Evolutionary conservation across 495 filamentous ascomycete genomes (phyloP).

Genomic region (Penicillium cataractarum): DNA sequence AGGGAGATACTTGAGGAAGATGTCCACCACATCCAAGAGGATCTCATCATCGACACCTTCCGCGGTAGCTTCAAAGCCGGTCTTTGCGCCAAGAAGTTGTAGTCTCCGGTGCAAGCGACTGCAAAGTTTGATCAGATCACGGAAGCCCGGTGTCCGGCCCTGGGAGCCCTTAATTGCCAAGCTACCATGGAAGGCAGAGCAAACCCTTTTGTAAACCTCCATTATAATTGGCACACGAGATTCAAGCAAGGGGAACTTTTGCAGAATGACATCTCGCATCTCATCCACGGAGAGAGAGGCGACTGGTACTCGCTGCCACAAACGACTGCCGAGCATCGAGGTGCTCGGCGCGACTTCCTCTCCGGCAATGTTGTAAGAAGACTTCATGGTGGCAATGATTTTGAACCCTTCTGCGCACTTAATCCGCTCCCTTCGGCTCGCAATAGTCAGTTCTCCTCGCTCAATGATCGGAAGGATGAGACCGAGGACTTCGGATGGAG

Average conservation of each 20-base stretch:
- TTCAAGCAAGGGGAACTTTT: slow-evolving; percentile 68
- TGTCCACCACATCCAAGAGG: slow-evolving; percentile 87
- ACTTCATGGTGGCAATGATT: slow-evolving; percentile 89
- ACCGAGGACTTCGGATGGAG: slow-evolving; percentile 93
- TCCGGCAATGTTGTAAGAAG: slow-evolving; percentile 69
- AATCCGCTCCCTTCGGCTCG: slow-evolving; percentile 82
- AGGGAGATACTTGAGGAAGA: slow-evolving; percentile 81
- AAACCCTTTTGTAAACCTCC: slow-evolving; percentile 71
- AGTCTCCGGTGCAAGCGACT: slow-evolving; percentile 67
- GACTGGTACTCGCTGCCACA: slow-evolving; percentile 78
- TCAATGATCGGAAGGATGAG: slow-evolving; percentile 90
- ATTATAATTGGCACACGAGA: slow-evolving; percentile 72
- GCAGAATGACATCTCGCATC: slow-evolving; percentile 69
- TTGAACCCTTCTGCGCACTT: slow-evolving; percentile 81
- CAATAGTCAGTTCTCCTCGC: slow-evolving; percentile 80
- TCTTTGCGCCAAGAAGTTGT: slow-evolving; percentile 61
- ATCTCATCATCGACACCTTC: slow-evolving; percentile 79
- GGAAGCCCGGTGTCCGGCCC: slow-evolving; percentile 60
- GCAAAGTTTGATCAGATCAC: slow-evolving; percentile 92
- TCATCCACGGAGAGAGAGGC: slow-evolving; percentile 69
- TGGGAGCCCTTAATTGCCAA: slow-evolving; percentile 51
- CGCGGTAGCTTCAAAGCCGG: slow-evolving; percentile 71
- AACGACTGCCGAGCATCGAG: slow-evolving; percentile 73
- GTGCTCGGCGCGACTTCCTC: slow-evolving; percentile 58
- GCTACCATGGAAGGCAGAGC: slow-evolving; percentile 53